phyloP scores from a whole-genome alignment of 2,329 filamentous ascomycete species.

The Colletotrichum sp. region DNA sequence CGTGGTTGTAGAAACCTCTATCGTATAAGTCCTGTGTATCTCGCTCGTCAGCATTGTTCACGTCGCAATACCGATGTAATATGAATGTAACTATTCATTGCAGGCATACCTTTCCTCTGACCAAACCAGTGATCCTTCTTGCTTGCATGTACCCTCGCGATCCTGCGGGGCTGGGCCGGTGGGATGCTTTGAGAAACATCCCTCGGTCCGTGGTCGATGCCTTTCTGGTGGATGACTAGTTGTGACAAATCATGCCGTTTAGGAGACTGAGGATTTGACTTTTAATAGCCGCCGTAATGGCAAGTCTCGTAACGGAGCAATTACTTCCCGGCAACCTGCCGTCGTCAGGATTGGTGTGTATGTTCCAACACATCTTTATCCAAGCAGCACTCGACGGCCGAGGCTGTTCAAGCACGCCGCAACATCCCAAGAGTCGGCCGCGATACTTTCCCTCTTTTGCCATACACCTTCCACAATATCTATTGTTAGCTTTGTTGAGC shows the following conservation, averaged over 20 bases:
- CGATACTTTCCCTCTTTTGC: constrained; percentile 34
- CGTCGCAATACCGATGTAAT: not conserved
- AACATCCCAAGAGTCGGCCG: constrained; percentile 48
- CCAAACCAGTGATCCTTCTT: not conserved
- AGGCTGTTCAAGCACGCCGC: constrained; percentile 44
- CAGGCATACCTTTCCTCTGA: not conserved
- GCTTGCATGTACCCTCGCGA: not conserved
- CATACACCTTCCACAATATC: constrained; percentile 51
- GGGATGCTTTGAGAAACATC: not conserved
- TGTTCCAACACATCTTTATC: constrained; percentile 22
- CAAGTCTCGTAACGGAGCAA: not conserved
- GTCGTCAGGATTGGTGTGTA: not conserved
- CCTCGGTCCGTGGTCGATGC: not conserved
- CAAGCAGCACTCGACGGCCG: constrained; percentile 41
- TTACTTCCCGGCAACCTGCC: not conserved
- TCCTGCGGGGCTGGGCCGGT: not conserved
- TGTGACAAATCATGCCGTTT: not conserved
- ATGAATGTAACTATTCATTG: not conserved
- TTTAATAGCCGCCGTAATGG: accelerated
- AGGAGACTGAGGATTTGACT: not conserved
- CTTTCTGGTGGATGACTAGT: not conserved
- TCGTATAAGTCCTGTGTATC: not conserved
- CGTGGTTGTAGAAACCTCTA: accelerated
- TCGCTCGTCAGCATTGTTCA: not conserved
- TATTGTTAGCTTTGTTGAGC: constrained; percentile 46